These are phyloP conservation scores for Cicer pinnatifidum DNA, from an alignment of 306 rosid species.

Conservation along the genomic window DNA sequence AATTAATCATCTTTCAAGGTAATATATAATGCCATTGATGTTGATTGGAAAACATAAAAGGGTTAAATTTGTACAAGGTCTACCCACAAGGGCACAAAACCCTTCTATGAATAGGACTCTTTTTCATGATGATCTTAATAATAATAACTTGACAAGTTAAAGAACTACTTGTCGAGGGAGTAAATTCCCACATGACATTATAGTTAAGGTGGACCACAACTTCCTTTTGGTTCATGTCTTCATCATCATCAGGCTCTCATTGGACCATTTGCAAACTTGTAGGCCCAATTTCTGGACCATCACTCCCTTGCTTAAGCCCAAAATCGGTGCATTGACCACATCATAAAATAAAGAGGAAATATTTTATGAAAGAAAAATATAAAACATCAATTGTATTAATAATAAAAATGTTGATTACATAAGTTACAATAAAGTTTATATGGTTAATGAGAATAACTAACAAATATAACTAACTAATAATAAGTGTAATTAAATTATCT, in stretches of 20 bases:
- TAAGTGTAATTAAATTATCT: too few relatives aligned
- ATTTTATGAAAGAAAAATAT: too few relatives aligned
- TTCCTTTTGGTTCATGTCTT: slow-evolving; percentile 18
- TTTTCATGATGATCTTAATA: slow-evolving; percentile 31
- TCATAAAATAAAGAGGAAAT: neutral
- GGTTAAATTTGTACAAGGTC: slow-evolving; percentile 2
- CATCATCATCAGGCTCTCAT: slow-evolving; percentile 33
- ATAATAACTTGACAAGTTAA: neutral
- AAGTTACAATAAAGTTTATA: too few relatives aligned
- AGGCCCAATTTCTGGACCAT: slow-evolving; percentile 42
- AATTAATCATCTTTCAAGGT: slow-evolving; percentile 27
- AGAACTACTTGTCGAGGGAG: neutral
- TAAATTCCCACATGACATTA: slow-evolving; percentile 8
- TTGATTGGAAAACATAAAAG: slow-evolving; percentile 35
- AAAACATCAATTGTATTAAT: too few relatives aligned
- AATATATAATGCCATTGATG: slow-evolving; percentile 34
- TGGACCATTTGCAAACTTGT: slow-evolving; percentile 42
- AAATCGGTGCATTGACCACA: slow-evolving; percentile 29
- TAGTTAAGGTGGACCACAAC: slow-evolving; percentile 40
- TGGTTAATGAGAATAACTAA: too few relatives aligned
- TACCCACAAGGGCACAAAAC: slow-evolving; percentile 30
- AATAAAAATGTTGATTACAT: too few relatives aligned
- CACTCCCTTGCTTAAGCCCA: slow-evolving; percentile 9
- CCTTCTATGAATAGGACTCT: slow-evolving; percentile 16
- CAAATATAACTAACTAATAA: too few relatives aligned